A percentile compares a stretch with the other conserved stretches of the same genome.
phyloP scores from a whole-genome alignment of 1,284 basidiomycete species.

The Ustilago xerochloae region DNA sequence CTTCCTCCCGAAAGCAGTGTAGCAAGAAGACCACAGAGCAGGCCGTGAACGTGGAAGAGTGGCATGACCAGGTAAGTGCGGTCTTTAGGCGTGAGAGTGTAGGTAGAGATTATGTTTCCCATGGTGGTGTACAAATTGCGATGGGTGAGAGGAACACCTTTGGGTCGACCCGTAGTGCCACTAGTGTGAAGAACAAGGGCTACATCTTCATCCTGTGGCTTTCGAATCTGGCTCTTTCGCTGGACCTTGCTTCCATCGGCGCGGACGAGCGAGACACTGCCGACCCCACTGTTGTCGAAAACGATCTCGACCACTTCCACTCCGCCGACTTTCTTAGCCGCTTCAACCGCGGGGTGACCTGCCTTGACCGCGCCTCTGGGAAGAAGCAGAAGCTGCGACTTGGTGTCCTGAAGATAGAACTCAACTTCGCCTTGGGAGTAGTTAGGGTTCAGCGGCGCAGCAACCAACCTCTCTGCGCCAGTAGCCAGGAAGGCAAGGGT shows the following conservation, averaged over 20 bases:
- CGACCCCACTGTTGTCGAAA: constrained; percentile 52
- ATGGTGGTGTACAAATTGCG: constrained; percentile 75
- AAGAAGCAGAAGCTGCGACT: constrained; percentile 65
- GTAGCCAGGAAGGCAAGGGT: constrained; percentile 69
- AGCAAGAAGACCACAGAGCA: constrained; percentile 75
- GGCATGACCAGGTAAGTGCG: constrained; percentile 76
- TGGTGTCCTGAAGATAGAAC: constrained; percentile 69
- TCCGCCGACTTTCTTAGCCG: constrained; percentile 47
- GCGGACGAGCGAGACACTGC: constrained; percentile 43
- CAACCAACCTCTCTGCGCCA: constrained; percentile 66
- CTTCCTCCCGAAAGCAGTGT: constrained; percentile 74
- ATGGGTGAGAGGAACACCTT: constrained; percentile 75
- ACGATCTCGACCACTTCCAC: constrained; percentile 64
- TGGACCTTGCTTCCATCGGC: constrained; percentile 40
- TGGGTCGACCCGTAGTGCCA: constrained; percentile 75
- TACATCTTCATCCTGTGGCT: constrained; percentile 53
- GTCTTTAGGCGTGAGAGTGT: constrained; percentile 72
- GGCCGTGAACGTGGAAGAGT: constrained; percentile 77
- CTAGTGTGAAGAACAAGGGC: constrained; percentile 74
- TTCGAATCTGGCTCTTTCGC: constrained; percentile 16
- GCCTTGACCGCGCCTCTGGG: constrained; percentile 54
- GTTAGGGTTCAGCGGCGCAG: constrained; percentile 70
- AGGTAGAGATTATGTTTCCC: constrained; percentile 70
- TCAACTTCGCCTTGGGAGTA: constrained; percentile 69
- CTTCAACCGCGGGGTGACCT: constrained; percentile 45